Base-by-base conservation (phyloP, 345 rosid species). In the Camelina laxa region DNA sequence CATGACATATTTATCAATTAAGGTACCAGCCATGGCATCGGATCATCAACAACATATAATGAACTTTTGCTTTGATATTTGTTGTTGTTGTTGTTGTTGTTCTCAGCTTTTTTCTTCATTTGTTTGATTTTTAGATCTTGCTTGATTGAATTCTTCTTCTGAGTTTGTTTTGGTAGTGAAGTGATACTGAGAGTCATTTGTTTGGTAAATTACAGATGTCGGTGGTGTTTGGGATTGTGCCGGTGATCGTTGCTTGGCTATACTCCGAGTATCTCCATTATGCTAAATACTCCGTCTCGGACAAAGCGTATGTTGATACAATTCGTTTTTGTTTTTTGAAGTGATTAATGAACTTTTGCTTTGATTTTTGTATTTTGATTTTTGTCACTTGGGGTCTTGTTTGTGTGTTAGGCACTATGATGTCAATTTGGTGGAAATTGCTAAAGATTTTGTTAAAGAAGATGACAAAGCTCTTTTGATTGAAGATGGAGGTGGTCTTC, bases 401-500 rank as follows among this genome's bases (percentile, higher is more conserved):
- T 21, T 21, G 22, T 21, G 22, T 21, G 67, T 74, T 86, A 90
- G 99, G 85, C 86, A 79, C 58, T 95, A 96, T 42, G 97, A 95
- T 59, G 72, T 92, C 59, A 82, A 70, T 74, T 80, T 95, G 81
- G 94, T 86, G 66, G 97, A 92, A 71, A 38, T 89, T 73, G 87
- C 81, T 39, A 78, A 71, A 33, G 87, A 58, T 7, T 67, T 78
- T 10, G 88, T 90, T 2, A 86, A 86, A 78, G 97, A 90, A 53
- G 99, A 95, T 70, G 82, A 82, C 65, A 96, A 88, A 59, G 88
- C 89, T 74, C 82, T 92, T 15, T 78, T 95, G 38, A 67, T 92
- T 65, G 99, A 90, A 75, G 97, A 90, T 22, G 96, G 96, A 54
- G 73, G 87, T 73, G 77, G 87, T 77, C 92, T 92, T 48, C 99